Evolutionary conservation across 176 grass and related monocot species (phyloP).

Genomic region (Aegilops speltoides): DNA sequence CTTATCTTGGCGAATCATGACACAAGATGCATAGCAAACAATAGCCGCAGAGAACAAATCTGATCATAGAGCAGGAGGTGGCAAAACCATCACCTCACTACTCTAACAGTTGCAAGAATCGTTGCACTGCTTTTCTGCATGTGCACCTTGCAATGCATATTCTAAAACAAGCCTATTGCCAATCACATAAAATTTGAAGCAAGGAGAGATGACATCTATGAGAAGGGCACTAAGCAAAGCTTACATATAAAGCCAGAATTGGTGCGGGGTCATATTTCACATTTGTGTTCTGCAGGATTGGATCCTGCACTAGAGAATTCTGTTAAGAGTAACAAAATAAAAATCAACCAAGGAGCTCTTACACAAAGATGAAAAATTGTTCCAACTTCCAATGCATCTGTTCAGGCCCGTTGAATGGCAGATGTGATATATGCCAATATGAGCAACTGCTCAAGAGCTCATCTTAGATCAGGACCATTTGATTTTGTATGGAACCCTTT

Average conservation of each 20-base stretch:
- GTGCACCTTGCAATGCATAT: constrained; percentile 31
- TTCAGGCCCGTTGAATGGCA: not conserved
- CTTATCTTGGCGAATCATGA: constrained; percentile 62
- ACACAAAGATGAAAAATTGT: constrained; percentile 1
- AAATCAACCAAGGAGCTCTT: constrained; percentile 7
- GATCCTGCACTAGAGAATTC: constrained; percentile 20
- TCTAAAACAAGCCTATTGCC: not conserved
- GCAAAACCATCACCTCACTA: constrained; percentile 38
- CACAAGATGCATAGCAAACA: constrained; percentile 44
- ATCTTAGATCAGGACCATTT: not conserved
- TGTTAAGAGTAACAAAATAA: constrained; percentile 13
- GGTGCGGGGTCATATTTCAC: constrained; percentile 20
- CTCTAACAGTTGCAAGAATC: constrained; percentile 39
- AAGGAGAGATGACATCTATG: constrained; percentile 12
- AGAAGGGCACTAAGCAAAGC: constrained; percentile 22
- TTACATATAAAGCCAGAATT: constrained; percentile 39
- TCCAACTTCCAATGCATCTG: not conserved
- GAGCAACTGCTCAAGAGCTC: not conserved
- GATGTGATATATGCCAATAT: not conserved
- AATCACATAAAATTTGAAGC: constrained; percentile 24
- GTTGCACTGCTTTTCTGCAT: constrained; percentile 29
- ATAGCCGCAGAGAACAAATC: constrained; percentile 42
- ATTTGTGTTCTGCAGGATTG: constrained; percentile 8
- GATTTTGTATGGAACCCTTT: not conserved
- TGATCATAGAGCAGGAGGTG: constrained; percentile 24